Percentiles rank a stretch among this genome's conserved stretches.
These are phyloP conservation scores for Setaria viridis DNA, from an alignment of 202 grass and related monocot species.

Conservation along the genomic window DNA sequence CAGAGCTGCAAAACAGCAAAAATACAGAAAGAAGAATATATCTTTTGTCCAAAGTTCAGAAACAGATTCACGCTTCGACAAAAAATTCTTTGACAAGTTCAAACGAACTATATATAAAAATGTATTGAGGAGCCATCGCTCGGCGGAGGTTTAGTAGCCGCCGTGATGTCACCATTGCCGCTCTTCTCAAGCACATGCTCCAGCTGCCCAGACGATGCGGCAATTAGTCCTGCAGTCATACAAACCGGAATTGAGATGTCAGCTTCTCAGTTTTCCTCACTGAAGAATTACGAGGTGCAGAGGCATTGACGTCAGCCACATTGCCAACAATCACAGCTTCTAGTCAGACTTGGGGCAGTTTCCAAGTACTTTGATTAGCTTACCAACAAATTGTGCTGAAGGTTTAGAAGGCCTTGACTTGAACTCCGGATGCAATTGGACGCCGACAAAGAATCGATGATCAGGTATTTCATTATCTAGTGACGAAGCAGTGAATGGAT, in stretches of 20 bases:
- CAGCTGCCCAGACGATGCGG: constrained; percentile 75
- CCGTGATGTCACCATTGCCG: too few relatives aligned
- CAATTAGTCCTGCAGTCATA: constrained; percentile 65
- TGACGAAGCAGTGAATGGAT: constrained; percentile 20
- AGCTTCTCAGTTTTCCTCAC: too few relatives aligned
- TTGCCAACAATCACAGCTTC: too few relatives aligned
- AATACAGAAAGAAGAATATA: not conserved
- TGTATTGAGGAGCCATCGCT: constrained; percentile 44
- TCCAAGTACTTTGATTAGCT: constrained; percentile 7
- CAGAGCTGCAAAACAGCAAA: not conserved
- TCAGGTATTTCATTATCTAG: constrained; percentile 84
- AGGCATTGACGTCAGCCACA: too few relatives aligned
- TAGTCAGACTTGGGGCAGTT: too few relatives aligned
- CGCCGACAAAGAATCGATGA: constrained; percentile 74
- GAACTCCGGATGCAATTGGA: constrained; percentile 93
- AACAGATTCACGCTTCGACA: too few relatives aligned
- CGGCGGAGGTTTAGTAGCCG: not conserved
- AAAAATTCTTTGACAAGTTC: too few relatives aligned
- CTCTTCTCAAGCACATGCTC: constrained; percentile 7
- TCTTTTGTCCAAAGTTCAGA: too few relatives aligned
- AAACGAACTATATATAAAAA: too few relatives aligned
- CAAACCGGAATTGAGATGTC: constrained; percentile 35
- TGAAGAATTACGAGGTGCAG: too few relatives aligned
- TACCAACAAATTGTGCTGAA: constrained; percentile 88
- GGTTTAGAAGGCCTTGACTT: constrained; percentile 89